phyloP scores from a whole-genome alignment of 768 basidiomycete genomes.

The Collybia sp. region DNA sequence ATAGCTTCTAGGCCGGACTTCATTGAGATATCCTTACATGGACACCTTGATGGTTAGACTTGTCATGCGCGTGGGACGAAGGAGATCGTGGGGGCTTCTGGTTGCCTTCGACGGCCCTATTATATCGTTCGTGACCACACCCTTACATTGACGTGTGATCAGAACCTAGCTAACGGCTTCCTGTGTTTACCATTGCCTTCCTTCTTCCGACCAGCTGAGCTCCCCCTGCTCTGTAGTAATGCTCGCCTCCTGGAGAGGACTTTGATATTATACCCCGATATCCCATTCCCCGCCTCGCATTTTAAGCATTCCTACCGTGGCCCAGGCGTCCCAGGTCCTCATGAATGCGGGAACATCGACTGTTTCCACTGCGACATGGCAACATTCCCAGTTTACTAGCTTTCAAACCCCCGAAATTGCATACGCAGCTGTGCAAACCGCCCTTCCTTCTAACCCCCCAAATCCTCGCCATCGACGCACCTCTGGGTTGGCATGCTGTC shows the following conservation, averaged over 20 bases:
- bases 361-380: constrained; percentile 11
- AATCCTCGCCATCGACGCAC: constrained; percentile 27
- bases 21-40: no score
- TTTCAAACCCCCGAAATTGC: no score
- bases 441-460: constrained; percentile 11
- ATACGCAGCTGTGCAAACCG: constrained; percentile 4
- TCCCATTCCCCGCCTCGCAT: constrained; percentile 6
- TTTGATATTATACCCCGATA: constrained; percentile 10
- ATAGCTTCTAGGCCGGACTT: no score
- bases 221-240: constrained; percentile 21
- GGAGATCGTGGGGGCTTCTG: background rate
- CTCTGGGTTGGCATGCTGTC: constrained; percentile 26
- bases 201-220: constrained; percentile 11
- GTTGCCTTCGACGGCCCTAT: background rate
- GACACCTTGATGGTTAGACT: no score
- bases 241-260: constrained; percentile 27
- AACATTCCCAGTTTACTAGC: constrained; percentile 1
- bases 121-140: constrained; percentile 8
- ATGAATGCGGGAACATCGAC: constrained; percentile 16
- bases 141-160: constrained; percentile 12
- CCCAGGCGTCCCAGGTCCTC: constrained; percentile 7
- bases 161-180: constrained; percentile 2
- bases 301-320: constrained; percentile 5
- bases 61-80: no score
- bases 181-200: constrained; percentile 12